Base-by-base conservation (phyloP, 2,329 filamentous ascomycete genomes). In the Microthyrium microscopicum region DNA sequence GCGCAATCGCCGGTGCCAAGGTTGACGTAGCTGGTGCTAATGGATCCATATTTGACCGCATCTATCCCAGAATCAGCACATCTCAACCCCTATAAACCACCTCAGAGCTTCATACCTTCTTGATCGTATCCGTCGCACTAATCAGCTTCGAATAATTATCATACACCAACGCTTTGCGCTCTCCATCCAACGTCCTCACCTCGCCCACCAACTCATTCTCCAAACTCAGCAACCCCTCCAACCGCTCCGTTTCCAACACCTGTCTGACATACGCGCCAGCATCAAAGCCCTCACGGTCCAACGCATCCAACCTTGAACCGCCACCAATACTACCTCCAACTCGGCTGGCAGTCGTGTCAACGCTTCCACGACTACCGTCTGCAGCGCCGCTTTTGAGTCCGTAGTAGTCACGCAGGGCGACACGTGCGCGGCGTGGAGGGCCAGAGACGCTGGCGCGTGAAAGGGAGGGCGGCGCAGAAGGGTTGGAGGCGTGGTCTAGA, bases 61-160 rank as follows among this genome's bases (percentile, higher is more conserved):
- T 85, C 62, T 73, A 40, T 18, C 25, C 20, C 11, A 5, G 3
- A 26, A 26, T 12, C 29, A 25, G 18, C 11, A 20, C 11, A 24
- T 20, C 29, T 20, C 11, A 18, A 31, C 9, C 19, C 18, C 22
- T 31, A 11, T 12, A 18, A 27, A 9, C 20, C n/a, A 11, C 11
- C 11, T 19, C 8, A 26, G n/a, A 7, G 9, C 11, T 21, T 2
- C 53, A 16, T 44, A 72, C 70, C 58, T 81, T 83, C 31, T 80
- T 70, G 47, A 98, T 98, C 3, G 87, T 95, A 55, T 93, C 87
- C 8, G 91, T 94, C 1, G 89, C 89, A n/a, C 77, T 72, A 43
- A 98, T 94, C 43, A 98, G 60, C 58, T 95, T 95, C 44, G 79
- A 89, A 55, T 95, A 98, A 52, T 98, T 98, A 53, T 98, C 87